Evolutionary conservation across 1,284 basidiomycete genomes (phyloP), one percentile per base, ranked within the genome.

Genomic region (Phaffia rhodozyma): DNA sequence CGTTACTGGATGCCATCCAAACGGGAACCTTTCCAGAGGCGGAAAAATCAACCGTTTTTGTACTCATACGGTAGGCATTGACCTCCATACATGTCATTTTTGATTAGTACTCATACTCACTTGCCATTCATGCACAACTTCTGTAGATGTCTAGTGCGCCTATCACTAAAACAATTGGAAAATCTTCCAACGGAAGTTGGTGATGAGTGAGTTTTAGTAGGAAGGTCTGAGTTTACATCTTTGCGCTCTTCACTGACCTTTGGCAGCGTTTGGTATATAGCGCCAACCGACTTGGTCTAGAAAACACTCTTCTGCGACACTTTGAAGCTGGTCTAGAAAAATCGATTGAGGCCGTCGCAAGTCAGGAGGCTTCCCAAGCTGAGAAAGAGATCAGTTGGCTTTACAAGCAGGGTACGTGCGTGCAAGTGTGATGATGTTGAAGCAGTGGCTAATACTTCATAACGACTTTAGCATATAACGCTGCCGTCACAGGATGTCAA

Each of bases 361-460:
- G 18, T 6, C 54, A 34, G 21, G 43, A 50, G 9, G 32, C 29
- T 21, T 16, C 23, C 20, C 21, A n/a, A 7, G 30, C 38, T 23
- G 62, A 64, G 21, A 60, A 56, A 30, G 58, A 60, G 27, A 25
- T 55, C n/a, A 23, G 30, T 20, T 64, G 62, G 62, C 58, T 64
- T 32, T 64, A 60, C 49, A 64, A 64, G 48, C 62, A 64, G 13
- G 57, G 60, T 61, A 34, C 34, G 53, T 59, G 3, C n/a, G 29
- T 25, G 23, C 23, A 27, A n/a, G 25, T 25, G 13, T 47, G 7
- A 21, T 32, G 25, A 9, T 2, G 1, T 6, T 25, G 18, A 16
- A 29, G 16, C 13, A 43, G 18, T 5, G 6, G 18, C 49, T 52
- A 4, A 20, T 30, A 11, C 16, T 11, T n/a, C 13, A 16, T 16